Evolutionary conservation across 805 yeast genomes (phyloP), one percentile per base, ranked within the genome.

Genomic region (Candida patagonica): DNA sequence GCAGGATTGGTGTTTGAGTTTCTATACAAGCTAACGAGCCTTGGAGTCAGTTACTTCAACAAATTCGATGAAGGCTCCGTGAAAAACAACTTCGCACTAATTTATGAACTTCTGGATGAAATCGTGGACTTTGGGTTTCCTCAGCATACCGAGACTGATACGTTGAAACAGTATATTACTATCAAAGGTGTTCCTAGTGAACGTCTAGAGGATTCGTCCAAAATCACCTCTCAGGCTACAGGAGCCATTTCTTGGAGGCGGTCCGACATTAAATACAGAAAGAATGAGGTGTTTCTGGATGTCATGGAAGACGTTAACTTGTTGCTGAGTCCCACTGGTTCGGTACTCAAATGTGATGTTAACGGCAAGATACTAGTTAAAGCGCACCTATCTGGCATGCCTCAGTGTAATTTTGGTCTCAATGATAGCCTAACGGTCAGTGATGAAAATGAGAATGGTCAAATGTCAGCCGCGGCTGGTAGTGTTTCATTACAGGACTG

Each of bases 1-100:
- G 87, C 88, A 25, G 74, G 87, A 1, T 59, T 76, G 3, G 73
- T 88, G 1, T 74, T 87, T 54, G 96, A 89, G 63, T 84, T 81
- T 52, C 62, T 89, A 17, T 76, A 76, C 61, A 71, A 73, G 43
- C 63, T 89, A 19, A 72, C 75, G 40, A 59, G 63, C 5, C 54
- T 85, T 1, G 61, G 86, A 40, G 61, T 66, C 37, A 62, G 62
- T 15, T 70, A 68, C 46, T 56, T 67, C 37, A 64, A 60, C 42
- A 52, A 46, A 35, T 56, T 67, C 30, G 64, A 61, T 38, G 85
- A 77, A 46, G 61, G 60, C 8, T 60, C 68, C 10, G 62, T 89
- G 37, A 73, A 71, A 51, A 74, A 76, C 45, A 77, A 84, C 52
- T 83, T 88, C 57, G 63, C 75, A 38, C 54, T 73, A 16, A 70